These are phyloP conservation scores for Cercospora sesami DNA, from an alignment of 2,329 filamentous ascomycete genomes.

Conservation along the genomic window DNA sequence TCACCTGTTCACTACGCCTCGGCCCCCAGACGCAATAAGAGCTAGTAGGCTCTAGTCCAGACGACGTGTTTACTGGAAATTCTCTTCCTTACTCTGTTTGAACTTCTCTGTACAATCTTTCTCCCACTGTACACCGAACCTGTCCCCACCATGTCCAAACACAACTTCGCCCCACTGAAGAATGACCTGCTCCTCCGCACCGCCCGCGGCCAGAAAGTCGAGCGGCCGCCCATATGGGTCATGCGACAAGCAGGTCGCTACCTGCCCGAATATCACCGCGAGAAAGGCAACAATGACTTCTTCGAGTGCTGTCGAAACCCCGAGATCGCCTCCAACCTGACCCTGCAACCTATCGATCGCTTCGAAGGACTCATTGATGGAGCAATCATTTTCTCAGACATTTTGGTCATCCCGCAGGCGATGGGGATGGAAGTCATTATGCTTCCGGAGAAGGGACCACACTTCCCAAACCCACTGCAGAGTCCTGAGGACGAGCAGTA, in stretches of 20 bases:
- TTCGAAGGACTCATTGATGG: constrained; percentile 89
- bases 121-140: neutral
- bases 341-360: constrained; percentile 90
- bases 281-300: constrained; percentile 87
- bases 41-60: neutral
- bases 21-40: neutral
- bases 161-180: constrained; percentile 75
- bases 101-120: neutral
- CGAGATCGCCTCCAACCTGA: constrained; percentile 89
- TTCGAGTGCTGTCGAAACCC: constrained; percentile 96
- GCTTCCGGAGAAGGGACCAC: constrained; percentile 94
- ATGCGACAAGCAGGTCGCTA: constrained; percentile 99
- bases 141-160: constrained; percentile 13
- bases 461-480: constrained; percentile 82
- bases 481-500: constrained; percentile 83
- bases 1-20: constrained; percentile 8
- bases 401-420: constrained; percentile 94
- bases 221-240: constrained; percentile 95
- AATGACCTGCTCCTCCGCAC: constrained; percentile 91
- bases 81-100: neutral
- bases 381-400: constrained; percentile 98
- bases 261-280: constrained; percentile 95
- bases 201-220: constrained; percentile 85
- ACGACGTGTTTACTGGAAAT: constrained; percentile 6
- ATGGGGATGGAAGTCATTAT: constrained; percentile 99